Percentiles rank a stretch among this genome's conserved stretches.
phyloP scores from a whole-genome alignment of 768 basidiomycete species.

The Dentipellis fragilis region DNA sequence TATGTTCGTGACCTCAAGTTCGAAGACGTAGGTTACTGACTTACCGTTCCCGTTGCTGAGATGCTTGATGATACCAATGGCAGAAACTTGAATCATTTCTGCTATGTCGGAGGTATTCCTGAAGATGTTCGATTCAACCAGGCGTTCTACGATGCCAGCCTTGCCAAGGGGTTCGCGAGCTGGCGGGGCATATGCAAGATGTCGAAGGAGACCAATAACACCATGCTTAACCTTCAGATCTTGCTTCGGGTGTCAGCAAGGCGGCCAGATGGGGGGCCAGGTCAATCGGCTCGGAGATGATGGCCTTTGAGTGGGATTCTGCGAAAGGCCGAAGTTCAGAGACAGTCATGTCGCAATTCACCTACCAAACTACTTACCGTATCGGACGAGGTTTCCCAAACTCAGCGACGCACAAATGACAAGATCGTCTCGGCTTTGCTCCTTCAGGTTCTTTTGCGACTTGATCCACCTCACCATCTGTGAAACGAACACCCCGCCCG shows the following conservation, averaged over 20 bases:
- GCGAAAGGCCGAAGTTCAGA: slow-evolving; percentile 4
- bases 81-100: slow-evolving; percentile 78
- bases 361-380: slow-evolving; percentile 46
- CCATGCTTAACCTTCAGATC: slow-evolving; percentile 88
- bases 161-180: slow-evolving; percentile 54
- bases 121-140: slow-evolving; percentile 61
- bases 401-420: slow-evolving; percentile 75
- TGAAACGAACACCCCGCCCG: slow-evolving; percentile 64
- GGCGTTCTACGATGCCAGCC: slow-evolving; percentile 50
- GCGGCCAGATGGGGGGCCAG: slow-evolving; percentile 57
- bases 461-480: slow-evolving; percentile 73
- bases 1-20: neutral
- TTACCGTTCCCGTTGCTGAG: slow-evolving; percentile 69
- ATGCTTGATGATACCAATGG: slow-evolving; percentile 84
- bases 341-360: too few relatives aligned
- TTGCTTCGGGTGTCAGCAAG: slow-evolving; percentile 42
- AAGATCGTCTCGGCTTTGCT: slow-evolving; percentile 56
- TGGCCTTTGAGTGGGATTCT: slow-evolving; percentile 52
- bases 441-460: slow-evolving; percentile 32
- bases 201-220: slow-evolving; percentile 76
- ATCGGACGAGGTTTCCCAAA: slow-evolving; percentile 71
- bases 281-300: slow-evolving; percentile 41
- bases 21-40: slow-evolving; percentile 14
- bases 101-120: slow-evolving; percentile 69
- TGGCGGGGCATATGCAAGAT: slow-evolving; percentile 55